Evolutionary conservation across 75 land plant genomes (phyloP).

Genomic region (Isoetes taiwanensis): DNA sequence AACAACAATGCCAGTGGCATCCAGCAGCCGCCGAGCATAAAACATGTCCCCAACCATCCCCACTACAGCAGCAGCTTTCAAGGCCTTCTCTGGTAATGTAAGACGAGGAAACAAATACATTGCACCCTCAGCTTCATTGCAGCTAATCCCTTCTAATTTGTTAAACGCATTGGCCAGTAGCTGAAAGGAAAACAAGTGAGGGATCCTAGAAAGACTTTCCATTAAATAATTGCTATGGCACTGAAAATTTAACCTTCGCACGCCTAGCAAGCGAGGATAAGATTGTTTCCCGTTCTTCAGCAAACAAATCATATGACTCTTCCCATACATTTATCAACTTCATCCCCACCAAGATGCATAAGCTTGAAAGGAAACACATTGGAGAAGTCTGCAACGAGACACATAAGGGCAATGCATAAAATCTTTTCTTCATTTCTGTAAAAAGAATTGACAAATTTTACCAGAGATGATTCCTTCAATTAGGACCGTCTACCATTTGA

Average conservation of each 20-base stretch:
- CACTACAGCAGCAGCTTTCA: constrained; percentile 68
- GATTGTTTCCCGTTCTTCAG: constrained; percentile 68
- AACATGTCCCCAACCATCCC: constrained; percentile 75
- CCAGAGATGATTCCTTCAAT: too few relatives aligned
- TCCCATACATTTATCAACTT: too few relatives aligned
- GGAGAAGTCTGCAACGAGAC: too few relatives aligned
- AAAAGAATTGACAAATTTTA: too few relatives aligned
- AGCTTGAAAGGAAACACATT: too few relatives aligned
- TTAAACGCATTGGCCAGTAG: constrained; percentile 73
- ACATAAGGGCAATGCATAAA: too few relatives aligned
- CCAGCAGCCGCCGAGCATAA: constrained; percentile 60
- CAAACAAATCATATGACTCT: constrained; percentile 61
- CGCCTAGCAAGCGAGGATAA: constrained; percentile 80
- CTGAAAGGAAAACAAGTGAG: too few relatives aligned
- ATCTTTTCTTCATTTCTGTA: too few relatives aligned
- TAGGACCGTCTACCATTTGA: too few relatives aligned
- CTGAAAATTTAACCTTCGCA: constrained; percentile 76
- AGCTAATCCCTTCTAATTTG: constrained; percentile 81
- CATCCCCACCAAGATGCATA: too few relatives aligned
- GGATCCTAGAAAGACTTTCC: too few relatives aligned
- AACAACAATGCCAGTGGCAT: constrained; percentile 90
- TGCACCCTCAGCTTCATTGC: constrained; percentile 97
- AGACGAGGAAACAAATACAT: constrained; percentile 94
- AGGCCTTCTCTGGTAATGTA: constrained; percentile 53
- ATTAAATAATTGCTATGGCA: too few relatives aligned